Percentiles rank a stretch among this genome's conserved stretches.
Evolutionary conservation across 768 basidiomycete genomes (phyloP).

Genomic region (Mycena floridula): DNA sequence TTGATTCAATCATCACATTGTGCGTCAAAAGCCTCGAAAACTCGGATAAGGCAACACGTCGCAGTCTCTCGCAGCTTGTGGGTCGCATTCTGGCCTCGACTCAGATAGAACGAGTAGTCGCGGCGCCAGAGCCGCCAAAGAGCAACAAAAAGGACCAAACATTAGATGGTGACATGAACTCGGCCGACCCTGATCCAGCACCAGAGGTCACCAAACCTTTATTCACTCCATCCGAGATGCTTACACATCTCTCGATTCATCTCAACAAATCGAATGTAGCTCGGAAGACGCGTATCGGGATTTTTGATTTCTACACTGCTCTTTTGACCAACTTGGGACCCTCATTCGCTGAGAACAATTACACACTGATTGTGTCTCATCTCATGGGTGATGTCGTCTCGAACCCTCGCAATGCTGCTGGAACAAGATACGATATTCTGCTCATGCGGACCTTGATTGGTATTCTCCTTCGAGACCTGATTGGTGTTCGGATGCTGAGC

Average conservation of each 20-base stretch:
- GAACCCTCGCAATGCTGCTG: conserved; percentile 40
- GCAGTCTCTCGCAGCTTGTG: conserved; percentile 69
- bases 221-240: conserved; percentile 73
- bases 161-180: conserved; percentile 50
- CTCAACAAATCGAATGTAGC: conserved; percentile 72
- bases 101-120: conserved; percentile 56
- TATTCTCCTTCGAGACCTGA: conserved; percentile 75
- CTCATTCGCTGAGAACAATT: conserved; percentile 77
- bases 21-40: conserved; percentile 74
- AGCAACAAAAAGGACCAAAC: conserved; percentile 54
- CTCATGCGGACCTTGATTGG: conserved; percentile 68
- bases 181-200: conserved; percentile 34
- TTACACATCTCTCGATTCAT: conserved; percentile 67
- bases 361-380: conserved; percentile 71
- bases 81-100: conserved; percentile 83
- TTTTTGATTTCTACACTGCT: conserved; percentile 85
- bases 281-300: conserved; percentile 71
- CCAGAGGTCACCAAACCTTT: conserved; percentile 63
- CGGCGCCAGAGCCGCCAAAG: conserved; percentile 47
- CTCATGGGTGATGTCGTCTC: conserved; percentile 73
- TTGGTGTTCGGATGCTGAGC: conserved; percentile 83
- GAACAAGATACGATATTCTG: conserved; percentile 68
- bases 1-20: conserved; percentile 66
- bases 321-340: conserved; percentile 72
- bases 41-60: conserved; percentile 80